Conservation (phyloP, 495 filamentous ascomycete genomes). For the Podospora fimiseda region DNA sequence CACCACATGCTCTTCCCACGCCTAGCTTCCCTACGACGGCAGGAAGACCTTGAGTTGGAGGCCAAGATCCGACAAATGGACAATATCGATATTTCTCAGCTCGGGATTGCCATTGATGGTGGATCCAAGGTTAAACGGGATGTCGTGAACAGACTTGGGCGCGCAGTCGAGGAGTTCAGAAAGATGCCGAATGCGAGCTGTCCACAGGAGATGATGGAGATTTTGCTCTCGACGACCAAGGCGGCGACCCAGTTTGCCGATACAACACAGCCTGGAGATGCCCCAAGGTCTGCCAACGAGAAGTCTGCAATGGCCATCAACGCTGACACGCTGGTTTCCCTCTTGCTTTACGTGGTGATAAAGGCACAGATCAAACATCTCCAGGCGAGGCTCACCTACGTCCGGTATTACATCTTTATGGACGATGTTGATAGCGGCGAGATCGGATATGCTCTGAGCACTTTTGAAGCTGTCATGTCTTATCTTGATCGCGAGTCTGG, state of each 20-base stretch:
- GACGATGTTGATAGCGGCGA: slow-evolving; percentile 97
- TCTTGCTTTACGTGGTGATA: slow-evolving; percentile 89
- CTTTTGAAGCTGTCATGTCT: slow-evolving; percentile 88
- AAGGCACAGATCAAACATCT: slow-evolving; percentile 83
- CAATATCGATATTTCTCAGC: slow-evolving; percentile 87
- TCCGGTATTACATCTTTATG: slow-evolving; percentile 93
- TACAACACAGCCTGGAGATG: slow-evolving; percentile 28
- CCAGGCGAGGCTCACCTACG: slow-evolving; percentile 80
- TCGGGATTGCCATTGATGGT: slow-evolving; percentile 76
- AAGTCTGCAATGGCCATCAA: slow-evolving; percentile 71
- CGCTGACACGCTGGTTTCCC: slow-evolving; percentile 88
- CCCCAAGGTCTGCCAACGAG: slow-evolving; percentile 25
- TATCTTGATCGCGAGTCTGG: slow-evolving; percentile 82
- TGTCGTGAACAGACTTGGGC: slow-evolving; percentile 60
- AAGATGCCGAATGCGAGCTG: slow-evolving; percentile 77
- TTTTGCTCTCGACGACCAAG: slow-evolving; percentile 81
- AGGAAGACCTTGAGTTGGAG: slow-evolving; percentile 87
- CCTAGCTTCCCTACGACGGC: slow-evolving; percentile 66
- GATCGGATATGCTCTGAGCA: slow-evolving; percentile 94
- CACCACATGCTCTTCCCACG: slow-evolving; percentile 79
- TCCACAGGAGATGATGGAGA: slow-evolving; percentile 92
- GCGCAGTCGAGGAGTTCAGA: slow-evolving; percentile 82
- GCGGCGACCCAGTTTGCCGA: slow-evolving; percentile 58
- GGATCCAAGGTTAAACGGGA: slow-evolving; percentile 66
- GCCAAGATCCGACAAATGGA: slow-evolving; percentile 86